A percentile compares a stretch with the other conserved stretches of the same genome.
These are phyloP conservation scores for Dipteronia dyeriana DNA, from an alignment of 345 rosid species.

Conservation along the genomic window DNA sequence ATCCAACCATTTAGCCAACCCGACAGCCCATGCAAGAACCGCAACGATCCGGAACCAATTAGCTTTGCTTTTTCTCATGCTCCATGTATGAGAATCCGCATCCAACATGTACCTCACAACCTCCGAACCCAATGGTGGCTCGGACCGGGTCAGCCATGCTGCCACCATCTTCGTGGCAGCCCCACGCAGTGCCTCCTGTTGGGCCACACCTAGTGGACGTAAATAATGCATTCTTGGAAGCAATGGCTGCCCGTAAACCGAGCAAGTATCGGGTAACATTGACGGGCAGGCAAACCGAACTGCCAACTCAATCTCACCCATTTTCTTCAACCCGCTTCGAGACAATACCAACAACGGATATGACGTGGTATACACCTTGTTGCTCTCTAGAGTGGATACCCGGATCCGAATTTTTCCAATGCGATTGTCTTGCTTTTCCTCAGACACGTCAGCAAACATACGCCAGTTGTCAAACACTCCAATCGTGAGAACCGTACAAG, in stretches of 20 bases:
- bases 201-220: conserved; percentile 91
- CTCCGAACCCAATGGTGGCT: conserved; percentile 84
- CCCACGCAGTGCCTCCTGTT: conserved; percentile 90
- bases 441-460: conserved; percentile 61
- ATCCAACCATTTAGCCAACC: conserved; percentile 91
- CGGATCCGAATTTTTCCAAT: conserved; percentile 89
- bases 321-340: conserved; percentile 76
- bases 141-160: conserved; percentile 76
- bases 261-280: conserved; percentile 72
- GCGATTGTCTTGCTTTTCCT: conserved; percentile 57
- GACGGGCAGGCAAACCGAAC: conserved; percentile 86
- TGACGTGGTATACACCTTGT: conserved; percentile 81
- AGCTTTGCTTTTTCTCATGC: conserved; percentile 96
- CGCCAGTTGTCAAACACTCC: conserved; percentile 96
- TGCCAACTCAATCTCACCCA: conserved; percentile 96
- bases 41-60: conserved; percentile 95
- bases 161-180: conserved; percentile 93
- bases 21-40: conserved; percentile 90
- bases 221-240: conserved; percentile 93
- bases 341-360: conserved; percentile 73
- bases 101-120: conserved; percentile 93
- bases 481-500: conserved; percentile 79
- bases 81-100: conserved; percentile 94
- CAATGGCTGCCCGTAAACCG: conserved; percentile 80
- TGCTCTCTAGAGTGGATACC: conserved; percentile 84